Percentiles rank a stretch among this genome's conserved stretches.
phyloP scores from a whole-genome alignment of 257 asterid species.

The Nicotiana sylvestris region DNA sequence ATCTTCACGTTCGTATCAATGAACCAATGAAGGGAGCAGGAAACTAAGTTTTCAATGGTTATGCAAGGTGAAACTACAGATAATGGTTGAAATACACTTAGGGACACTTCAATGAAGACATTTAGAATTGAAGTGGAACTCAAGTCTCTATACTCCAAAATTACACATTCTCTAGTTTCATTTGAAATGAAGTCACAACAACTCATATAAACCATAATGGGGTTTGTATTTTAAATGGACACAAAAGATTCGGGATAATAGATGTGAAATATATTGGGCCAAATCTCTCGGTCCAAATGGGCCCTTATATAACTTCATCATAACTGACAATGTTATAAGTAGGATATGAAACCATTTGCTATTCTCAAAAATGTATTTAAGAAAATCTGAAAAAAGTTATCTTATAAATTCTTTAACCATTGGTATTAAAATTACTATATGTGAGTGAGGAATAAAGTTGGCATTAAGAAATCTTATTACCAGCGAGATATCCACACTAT shows the following conservation, averaged over 20 bases:
- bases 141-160: neutral
- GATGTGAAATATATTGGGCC: neutral
- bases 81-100: neutral
- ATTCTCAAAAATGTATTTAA: neutral
- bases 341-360: neutral
- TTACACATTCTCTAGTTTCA: neutral
- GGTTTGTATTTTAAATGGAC: neutral
- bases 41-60: slow-evolving; percentile 2
- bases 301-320: neutral
- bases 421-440: neutral
- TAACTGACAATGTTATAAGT: neutral
- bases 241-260: neutral
- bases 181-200: neutral
- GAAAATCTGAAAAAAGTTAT: neutral
- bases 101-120: neutral
- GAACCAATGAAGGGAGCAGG: neutral
- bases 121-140: neutral
- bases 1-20: neutral
- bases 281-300: neutral
- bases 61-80: neutral
- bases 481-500: neutral
- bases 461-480: neutral
- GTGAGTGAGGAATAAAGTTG: neutral
- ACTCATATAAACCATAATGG: neutral
- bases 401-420: neutral